Base-by-base conservation (phyloP, 2,329 filamentous ascomycete species). In the Fusarium sp. region DNA sequence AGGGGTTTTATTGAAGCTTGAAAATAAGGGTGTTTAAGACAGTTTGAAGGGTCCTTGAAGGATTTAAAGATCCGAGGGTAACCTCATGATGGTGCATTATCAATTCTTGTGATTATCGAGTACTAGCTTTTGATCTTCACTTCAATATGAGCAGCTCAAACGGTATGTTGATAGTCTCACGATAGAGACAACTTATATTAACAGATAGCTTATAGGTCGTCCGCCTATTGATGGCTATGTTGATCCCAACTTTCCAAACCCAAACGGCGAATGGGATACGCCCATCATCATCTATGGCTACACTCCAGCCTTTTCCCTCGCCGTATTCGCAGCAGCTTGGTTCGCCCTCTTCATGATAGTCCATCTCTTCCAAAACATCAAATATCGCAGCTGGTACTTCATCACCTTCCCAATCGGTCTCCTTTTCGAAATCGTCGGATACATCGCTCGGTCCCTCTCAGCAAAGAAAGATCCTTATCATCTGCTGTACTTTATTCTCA, bases 401-500 rank as follows among this genome's bases (percentile, higher is more conserved):
- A 69, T 79, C 43, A 80, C 83, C 11, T 78, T 86, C 25, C 73
- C 82, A 37, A 63, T 85, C 48, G 83, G 81, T 18, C 78, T 83
- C 2, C 40, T 81, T 18, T 82, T 87, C 71, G 85, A 87, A 69
- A 77, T 86, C 18, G 74, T 86, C 28, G 85, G 85, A 42, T 87
- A 87, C 70, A 73, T 83, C 55, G 82, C 83, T 51, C 82, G 85
- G 11, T 78, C 79, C 4, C 80, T 86, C n/a, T 84, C 82, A 2
- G 80, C 83, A 27, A 80, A 82, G 67, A 77, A 82, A 46, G 80
- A 87, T 64, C 86, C 86, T 0, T 88, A 88, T 74, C 79, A 83
- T 63, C 80, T 88, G 18, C 77, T 83, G 40, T 88, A 83, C 79
- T 89, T 88, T 68, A 85, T 89, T 41, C 77, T 87, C 47, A 85